These are phyloP conservation scores for Striga hermonthica DNA, from an alignment of 305 asterid species.

Conservation along the genomic window DNA sequence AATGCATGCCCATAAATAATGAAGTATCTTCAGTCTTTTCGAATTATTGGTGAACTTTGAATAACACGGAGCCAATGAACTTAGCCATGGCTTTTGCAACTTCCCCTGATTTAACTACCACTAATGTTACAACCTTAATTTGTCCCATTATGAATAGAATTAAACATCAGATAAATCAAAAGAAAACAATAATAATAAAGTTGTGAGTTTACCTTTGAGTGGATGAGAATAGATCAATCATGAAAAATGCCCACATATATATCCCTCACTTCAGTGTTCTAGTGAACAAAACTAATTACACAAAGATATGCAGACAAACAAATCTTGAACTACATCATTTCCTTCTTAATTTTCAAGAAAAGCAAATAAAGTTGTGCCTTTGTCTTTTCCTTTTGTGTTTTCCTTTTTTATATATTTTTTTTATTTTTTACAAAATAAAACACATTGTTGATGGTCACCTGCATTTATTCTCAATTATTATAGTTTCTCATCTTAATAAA, in stretches of 20 bases:
- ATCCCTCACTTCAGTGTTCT: not conserved
- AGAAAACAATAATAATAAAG: too few species aligned
- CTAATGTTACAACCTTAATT: not conserved
- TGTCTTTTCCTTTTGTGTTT: not conserved
- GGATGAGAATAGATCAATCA: not conserved
- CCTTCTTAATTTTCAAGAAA: slow-evolving; percentile 22
- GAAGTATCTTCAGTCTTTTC: not conserved
- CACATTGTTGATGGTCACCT: too few species aligned
- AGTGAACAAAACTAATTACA: slow-evolving; percentile 27
- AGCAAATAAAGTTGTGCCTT: slow-evolving; percentile 1
- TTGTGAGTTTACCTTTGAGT: not conserved
- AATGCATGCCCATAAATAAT: too few species aligned
- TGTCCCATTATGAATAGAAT: not conserved
- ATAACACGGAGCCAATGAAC: too few species aligned
- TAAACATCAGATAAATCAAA: too few species aligned
- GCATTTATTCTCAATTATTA: too few species aligned
- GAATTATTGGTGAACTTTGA: not conserved
- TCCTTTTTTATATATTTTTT: not conserved
- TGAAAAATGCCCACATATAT: slow-evolving; percentile 2
- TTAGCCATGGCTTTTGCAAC: not conserved
- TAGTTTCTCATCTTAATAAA: too few species aligned
- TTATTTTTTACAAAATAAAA: too few species aligned
- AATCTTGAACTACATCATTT: slow-evolving; percentile 15
- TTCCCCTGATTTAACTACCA: not conserved
- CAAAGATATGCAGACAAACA: slow-evolving; percentile 30